phyloP scores from a whole-genome alignment of 1,284 basidiomycete genomes.

The Sanguinoderma infundibulare region DNA sequence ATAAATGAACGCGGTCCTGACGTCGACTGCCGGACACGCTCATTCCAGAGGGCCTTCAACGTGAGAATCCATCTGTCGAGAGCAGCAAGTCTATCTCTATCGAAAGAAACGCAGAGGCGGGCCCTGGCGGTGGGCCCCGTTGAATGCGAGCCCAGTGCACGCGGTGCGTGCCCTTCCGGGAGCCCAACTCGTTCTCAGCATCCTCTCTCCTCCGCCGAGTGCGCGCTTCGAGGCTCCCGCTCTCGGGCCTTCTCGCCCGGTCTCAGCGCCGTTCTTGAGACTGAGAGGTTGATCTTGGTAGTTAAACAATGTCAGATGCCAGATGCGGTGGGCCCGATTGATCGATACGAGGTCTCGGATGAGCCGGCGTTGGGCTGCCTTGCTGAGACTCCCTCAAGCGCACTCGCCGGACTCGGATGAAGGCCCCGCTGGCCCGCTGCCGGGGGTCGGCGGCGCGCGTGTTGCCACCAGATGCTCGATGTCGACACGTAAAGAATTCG shows the following conservation, averaged over 20 bases:
- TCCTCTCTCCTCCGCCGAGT: background rate
- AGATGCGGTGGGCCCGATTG: slow-evolving; percentile 10
- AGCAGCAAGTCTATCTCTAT: slow-evolving; percentile 1
- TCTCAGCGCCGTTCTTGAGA: background rate
- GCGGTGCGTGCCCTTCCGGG: too few relatives aligned
- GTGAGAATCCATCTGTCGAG: background rate
- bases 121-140: background rate
- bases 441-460: background rate
- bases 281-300: too few relatives aligned
- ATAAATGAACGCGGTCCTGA: slow-evolving; percentile 1
- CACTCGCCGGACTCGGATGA: slow-evolving; percentile 7
- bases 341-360: slow-evolving; percentile 3
- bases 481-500: slow-evolving; percentile 16
- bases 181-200: background rate
- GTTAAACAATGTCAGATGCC: slow-evolving; percentile 1
- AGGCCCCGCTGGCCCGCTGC: background rate
- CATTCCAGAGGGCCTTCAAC: background rate
- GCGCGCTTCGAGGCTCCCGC: background rate
- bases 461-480: background rate
- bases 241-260: background rate
- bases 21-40: background rate
- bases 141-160: background rate
- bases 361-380: background rate
- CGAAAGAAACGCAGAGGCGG: background rate
- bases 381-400: background rate